These are phyloP conservation scores for Fusarium sp. DNA, from an alignment of 2,329 filamentous ascomycete species.

Conservation along the genomic window DNA sequence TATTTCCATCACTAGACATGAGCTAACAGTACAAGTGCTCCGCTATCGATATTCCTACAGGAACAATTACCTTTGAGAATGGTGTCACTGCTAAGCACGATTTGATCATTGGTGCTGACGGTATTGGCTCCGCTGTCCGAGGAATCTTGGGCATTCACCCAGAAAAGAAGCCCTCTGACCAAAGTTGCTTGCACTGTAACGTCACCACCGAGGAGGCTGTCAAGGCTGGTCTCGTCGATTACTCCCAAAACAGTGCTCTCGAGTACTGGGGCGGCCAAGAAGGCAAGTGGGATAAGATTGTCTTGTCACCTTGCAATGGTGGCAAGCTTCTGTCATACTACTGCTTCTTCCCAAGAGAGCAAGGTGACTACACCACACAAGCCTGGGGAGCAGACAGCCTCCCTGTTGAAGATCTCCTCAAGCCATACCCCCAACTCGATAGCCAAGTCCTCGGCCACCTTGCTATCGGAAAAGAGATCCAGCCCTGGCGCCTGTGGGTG, in stretches of 20 bases:
- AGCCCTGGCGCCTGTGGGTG: slow-evolving; percentile 75
- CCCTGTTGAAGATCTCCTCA: slow-evolving; percentile 71
- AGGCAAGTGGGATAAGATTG: slow-evolving; percentile 77
- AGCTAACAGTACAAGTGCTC: slow-evolving; percentile 54
- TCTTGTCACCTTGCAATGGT: slow-evolving; percentile 77
- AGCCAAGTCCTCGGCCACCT: slow-evolving; percentile 70
- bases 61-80: slow-evolving; percentile 68
- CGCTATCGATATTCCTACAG: slow-evolving; percentile 66
- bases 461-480: slow-evolving; percentile 72
- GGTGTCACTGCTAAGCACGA: slow-evolving; percentile 67
- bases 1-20: too few species aligned
- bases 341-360: slow-evolving; percentile 73
- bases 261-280: slow-evolving; percentile 81
- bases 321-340: slow-evolving; percentile 78
- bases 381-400: slow-evolving; percentile 69
- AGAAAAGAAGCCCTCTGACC: slow-evolving; percentile 71
- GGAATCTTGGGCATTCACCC: slow-evolving; percentile 74
- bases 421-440: slow-evolving; percentile 73
- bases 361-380: slow-evolving; percentile 69
- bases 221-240: slow-evolving; percentile 73
- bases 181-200: slow-evolving; percentile 76
- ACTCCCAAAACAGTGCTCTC: slow-evolving; percentile 71
- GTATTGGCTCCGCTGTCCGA: slow-evolving; percentile 76
- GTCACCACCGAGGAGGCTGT: slow-evolving; percentile 73
- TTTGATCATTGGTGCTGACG: slow-evolving; percentile 75